Evolutionary conservation across 2,329 filamentous ascomycete species (phyloP).

Genomic region (Verticillium albo-atrum): DNA sequence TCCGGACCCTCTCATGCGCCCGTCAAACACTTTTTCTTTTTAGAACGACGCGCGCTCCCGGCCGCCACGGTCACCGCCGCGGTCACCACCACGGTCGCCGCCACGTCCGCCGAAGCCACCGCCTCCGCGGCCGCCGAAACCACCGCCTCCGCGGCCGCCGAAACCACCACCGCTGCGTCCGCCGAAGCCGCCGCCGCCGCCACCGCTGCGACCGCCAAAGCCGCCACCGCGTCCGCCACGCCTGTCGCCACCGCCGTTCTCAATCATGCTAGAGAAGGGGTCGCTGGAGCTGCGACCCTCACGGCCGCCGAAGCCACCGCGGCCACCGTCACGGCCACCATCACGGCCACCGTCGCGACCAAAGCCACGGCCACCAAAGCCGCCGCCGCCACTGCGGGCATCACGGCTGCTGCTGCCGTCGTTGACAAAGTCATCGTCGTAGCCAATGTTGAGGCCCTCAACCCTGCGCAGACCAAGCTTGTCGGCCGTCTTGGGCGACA

Average conservation of each 20-base stretch:
- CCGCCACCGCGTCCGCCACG: slow-evolving; percentile 6
- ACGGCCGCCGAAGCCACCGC: slow-evolving; percentile 12
- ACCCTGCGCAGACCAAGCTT: slow-evolving; percentile 25
- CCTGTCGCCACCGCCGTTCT: neutral
- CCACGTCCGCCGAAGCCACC: slow-evolving; percentile 3
- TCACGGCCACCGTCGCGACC: slow-evolving; percentile 10
- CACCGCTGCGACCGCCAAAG: slow-evolving; percentile 1
- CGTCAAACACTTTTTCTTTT: neutral
- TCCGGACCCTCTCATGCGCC: neutral
- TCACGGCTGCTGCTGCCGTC: slow-evolving; percentile 6
- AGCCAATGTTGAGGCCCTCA: slow-evolving; percentile 27
- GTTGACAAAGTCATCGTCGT: slow-evolving; percentile 5
- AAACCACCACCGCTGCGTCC: slow-evolving; percentile 4
- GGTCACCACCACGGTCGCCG: slow-evolving; percentile 2
- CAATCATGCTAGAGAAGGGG: slow-evolving; percentile 16
- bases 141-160: slow-evolving; percentile 2
- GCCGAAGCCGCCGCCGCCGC: slow-evolving; percentile 5
- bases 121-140: slow-evolving; percentile 4
- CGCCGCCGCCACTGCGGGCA: slow-evolving; percentile 4
- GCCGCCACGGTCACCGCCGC: slow-evolving; percentile 1
- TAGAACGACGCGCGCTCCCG: slow-evolving; percentile 2
- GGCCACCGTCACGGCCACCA: slow-evolving; percentile 11
- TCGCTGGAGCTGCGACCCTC: slow-evolving; percentile 6
- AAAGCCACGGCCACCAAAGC: slow-evolving; percentile 9
- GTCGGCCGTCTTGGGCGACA: slow-evolving; percentile 15